A percentile compares a stretch with the other conserved stretches of the same genome.
Conservation (phyloP, 306 rosid species). For the Gynostemma pentaphyllum region DNA sequence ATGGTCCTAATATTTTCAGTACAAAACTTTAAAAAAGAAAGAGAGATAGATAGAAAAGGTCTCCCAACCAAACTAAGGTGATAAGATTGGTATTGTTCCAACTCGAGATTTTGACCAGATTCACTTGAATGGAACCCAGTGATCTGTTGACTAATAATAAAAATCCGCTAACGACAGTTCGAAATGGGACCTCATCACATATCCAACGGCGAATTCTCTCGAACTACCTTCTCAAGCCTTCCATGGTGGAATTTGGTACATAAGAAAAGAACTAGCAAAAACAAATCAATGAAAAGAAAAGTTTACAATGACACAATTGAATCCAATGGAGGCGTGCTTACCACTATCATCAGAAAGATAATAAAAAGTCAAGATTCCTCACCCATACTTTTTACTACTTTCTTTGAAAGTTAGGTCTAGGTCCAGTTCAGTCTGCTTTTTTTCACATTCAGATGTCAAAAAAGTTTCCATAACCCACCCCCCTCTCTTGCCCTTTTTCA, state of each 20-base stretch:
- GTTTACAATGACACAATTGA: slow-evolving; percentile 1
- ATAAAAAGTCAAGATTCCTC: slow-evolving; percentile 66
- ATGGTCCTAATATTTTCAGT: neutral
- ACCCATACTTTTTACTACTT: slow-evolving; percentile 32
- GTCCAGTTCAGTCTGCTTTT: slow-evolving; percentile 15
- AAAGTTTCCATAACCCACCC: no score
- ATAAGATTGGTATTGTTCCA: slow-evolving; percentile 6
- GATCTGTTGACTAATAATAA: slow-evolving; percentile 2
- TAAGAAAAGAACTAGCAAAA: neutral
- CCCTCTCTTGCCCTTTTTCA: no score
- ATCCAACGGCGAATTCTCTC: neutral
- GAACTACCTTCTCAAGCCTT: slow-evolving; percentile 2
- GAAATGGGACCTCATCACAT: neutral
- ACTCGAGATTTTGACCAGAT: neutral
- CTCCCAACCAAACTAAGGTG: neutral
- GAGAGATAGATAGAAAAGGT: neutral
- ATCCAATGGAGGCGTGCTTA: neutral
- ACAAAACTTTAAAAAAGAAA: no score
- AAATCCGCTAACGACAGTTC: neutral
- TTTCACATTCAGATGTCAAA: neutral
- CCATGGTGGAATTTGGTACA: slow-evolving; percentile 1
- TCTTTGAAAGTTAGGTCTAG: slow-evolving; percentile 43
- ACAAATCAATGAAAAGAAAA: neutral
- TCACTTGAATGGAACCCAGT: neutral
- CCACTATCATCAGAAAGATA: slow-evolving; percentile 2